phyloP scores from a whole-genome alignment of 2,329 filamentous ascomycete species.

The Diaporthe eres region DNA sequence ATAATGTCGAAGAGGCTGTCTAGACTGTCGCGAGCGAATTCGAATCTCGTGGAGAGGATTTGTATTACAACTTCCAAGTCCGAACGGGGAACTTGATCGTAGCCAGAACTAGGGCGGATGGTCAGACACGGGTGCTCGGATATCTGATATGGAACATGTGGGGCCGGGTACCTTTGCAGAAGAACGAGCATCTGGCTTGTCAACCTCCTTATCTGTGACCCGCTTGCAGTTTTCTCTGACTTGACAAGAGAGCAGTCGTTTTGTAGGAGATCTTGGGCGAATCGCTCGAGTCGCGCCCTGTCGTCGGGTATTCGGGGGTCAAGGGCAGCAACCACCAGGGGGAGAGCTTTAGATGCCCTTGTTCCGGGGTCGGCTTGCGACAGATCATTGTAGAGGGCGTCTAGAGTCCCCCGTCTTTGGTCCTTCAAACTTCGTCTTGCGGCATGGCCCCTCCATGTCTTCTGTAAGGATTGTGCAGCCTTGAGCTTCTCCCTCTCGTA shows the following conservation, averaged over 20 bases:
- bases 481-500: slow-evolving; percentile 83
- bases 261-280: slow-evolving; percentile 60
- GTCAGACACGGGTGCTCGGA: background rate
- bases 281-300: slow-evolving; percentile 60
- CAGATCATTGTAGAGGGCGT: slow-evolving; percentile 66
- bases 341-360: slow-evolving; percentile 58
- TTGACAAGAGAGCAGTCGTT: slow-evolving; percentile 54
- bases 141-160: background rate
- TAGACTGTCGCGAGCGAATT: slow-evolving; percentile 42
- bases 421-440: slow-evolving; percentile 71
- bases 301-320: slow-evolving; percentile 61
- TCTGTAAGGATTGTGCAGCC: slow-evolving; percentile 82
- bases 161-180: slow-evolving; percentile 48
- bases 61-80: slow-evolving; percentile 42
- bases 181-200: slow-evolving; percentile 54
- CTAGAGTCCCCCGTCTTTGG: slow-evolving; percentile 73
- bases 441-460: slow-evolving; percentile 84
- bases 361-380: slow-evolving; percentile 51
- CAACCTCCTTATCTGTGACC: slow-evolving; percentile 53
- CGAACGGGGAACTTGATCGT: slow-evolving; percentile 26
- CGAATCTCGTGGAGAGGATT: slow-evolving; percentile 35
- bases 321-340: slow-evolving; percentile 66
- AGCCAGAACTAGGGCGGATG: background rate
- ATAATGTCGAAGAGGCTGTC: slow-evolving; percentile 44
- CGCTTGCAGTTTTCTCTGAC: slow-evolving; percentile 47